These are phyloP conservation scores for Porodaedalea pini DNA, from an alignment of 1,284 basidiomycete genomes.

Conservation along the genomic window DNA sequence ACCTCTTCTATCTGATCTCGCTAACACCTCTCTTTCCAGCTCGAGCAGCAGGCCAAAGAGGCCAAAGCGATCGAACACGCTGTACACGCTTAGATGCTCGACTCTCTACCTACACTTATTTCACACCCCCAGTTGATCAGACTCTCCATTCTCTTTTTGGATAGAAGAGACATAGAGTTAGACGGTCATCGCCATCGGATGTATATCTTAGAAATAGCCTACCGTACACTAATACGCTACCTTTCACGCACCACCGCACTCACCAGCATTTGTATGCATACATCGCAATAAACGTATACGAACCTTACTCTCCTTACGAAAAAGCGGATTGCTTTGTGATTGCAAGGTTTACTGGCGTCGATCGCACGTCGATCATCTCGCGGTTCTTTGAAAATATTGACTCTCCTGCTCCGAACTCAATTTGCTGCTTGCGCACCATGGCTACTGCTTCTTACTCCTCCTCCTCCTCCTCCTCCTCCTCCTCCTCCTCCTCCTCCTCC, in stretches of 20 bases:
- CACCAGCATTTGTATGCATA: too few species aligned
- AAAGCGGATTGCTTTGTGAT: too few species aligned
- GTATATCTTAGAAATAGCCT: too few species aligned
- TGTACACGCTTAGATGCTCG: not conserved
- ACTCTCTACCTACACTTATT: not conserved
- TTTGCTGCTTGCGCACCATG: not conserved
- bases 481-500: constrained; percentile 15
- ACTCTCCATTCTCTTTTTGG: not conserved
- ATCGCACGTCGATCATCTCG: too few species aligned
- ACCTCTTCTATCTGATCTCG: not conserved
- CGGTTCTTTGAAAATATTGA: too few species aligned
- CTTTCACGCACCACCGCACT: too few species aligned
- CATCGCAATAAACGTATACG: too few species aligned
- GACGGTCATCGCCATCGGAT: not conserved
- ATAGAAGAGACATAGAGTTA: constrained; percentile 6
- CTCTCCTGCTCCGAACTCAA: too few species aligned
- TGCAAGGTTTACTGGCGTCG: too few species aligned
- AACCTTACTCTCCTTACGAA: too few species aligned
- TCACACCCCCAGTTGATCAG: not conserved
- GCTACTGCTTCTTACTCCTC: constrained; percentile 1
- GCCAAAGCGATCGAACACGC: constrained; percentile 8
- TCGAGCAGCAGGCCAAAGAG: constrained; percentile 15
- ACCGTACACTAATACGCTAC: too few species aligned
- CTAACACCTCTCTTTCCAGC: not conserved
- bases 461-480: not conserved